These are phyloP conservation scores for Begonia loranthoides DNA, from an alignment of 306 rosid genomes.

Conservation along the genomic window DNA sequence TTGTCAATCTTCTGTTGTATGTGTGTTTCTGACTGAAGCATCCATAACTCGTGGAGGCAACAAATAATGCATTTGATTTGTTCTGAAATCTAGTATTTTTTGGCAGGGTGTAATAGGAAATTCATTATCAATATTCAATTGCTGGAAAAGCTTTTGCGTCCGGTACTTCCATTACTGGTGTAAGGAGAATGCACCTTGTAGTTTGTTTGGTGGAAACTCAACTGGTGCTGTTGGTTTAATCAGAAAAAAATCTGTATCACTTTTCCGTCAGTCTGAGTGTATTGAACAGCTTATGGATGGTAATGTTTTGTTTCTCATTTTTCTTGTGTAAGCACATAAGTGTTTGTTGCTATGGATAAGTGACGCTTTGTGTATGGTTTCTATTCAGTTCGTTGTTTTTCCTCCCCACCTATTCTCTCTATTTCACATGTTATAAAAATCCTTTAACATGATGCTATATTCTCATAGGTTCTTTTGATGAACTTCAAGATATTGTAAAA, in stretches of 20 bases:
- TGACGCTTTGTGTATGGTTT: no score
- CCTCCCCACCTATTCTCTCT: not conserved
- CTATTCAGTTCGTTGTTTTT: not conserved
- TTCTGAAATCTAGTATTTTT: not conserved
- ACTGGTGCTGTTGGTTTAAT: constrained; percentile 55
- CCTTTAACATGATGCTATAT: constrained; percentile 2
- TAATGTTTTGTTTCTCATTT: constrained; percentile 8
- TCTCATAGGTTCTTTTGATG: constrained; percentile 53
- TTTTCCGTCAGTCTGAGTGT: constrained; percentile 70
- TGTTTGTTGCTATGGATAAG: no score
- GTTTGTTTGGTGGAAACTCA: constrained; percentile 55
- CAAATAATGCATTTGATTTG: no score
- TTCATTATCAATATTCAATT: constrained; percentile 35
- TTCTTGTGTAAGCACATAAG: not conserved
- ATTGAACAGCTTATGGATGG: constrained; percentile 70
- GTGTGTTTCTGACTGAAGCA: not conserved
- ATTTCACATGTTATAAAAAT: not conserved
- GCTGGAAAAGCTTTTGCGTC: constrained; percentile 67
- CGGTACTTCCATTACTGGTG: constrained; percentile 78
- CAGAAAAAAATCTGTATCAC: constrained; percentile 61
- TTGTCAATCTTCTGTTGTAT: no score
- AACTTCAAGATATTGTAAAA: constrained; percentile 36
- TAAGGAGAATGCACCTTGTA: constrained; percentile 58
- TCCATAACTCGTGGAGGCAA: not conserved
- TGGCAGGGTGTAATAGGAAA: constrained; percentile 52